These are phyloP conservation scores for Chaetomiaceae sp. DNA, from an alignment of 2,329 filamentous ascomycete genomes.

Conservation along the genomic window DNA sequence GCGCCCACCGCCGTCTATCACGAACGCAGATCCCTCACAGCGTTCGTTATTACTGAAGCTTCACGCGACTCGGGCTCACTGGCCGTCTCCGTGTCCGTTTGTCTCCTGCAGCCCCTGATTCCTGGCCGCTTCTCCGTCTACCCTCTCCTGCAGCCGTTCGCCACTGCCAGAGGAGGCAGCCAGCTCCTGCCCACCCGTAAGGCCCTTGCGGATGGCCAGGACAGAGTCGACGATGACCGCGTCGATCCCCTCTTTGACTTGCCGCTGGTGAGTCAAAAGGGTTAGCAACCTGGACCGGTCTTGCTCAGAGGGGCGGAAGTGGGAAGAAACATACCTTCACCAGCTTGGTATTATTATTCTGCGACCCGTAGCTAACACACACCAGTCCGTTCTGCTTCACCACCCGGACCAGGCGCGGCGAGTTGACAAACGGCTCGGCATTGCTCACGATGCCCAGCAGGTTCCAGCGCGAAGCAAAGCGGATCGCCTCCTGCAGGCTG, in stretches of 20 bases:
- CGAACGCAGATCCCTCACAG: no score
- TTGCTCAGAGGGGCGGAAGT: background rate
- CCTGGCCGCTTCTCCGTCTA: conserved; percentile 6
- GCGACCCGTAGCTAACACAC: conserved; percentile 85
- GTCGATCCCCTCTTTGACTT: conserved; percentile 93
- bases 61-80: no score
- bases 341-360: conserved; percentile 82
- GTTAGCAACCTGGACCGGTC: background rate
- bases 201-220: conserved; percentile 81
- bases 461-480: conserved; percentile 94
- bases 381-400: conserved; percentile 93
- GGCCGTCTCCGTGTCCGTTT: background rate
- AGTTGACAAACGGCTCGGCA: conserved; percentile 83
- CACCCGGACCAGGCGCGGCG: conserved; percentile 80
- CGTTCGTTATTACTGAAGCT: no score
- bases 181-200: conserved; percentile 46
- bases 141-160: conserved; percentile 6
- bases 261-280: conserved; percentile 47
- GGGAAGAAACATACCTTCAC: conserved; percentile 58
- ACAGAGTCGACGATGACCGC: conserved; percentile 97
- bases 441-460: conserved; percentile 83
- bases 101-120: background rate
- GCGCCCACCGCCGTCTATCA: no score
- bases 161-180: background rate
- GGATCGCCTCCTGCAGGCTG: conserved; percentile 89